A percentile compares a stretch with the other conserved stretches of the same genome.
phyloP scores from a whole-genome alignment of 176 grass and related monocot genomes.

The Bothriochloa decipiens region DNA sequence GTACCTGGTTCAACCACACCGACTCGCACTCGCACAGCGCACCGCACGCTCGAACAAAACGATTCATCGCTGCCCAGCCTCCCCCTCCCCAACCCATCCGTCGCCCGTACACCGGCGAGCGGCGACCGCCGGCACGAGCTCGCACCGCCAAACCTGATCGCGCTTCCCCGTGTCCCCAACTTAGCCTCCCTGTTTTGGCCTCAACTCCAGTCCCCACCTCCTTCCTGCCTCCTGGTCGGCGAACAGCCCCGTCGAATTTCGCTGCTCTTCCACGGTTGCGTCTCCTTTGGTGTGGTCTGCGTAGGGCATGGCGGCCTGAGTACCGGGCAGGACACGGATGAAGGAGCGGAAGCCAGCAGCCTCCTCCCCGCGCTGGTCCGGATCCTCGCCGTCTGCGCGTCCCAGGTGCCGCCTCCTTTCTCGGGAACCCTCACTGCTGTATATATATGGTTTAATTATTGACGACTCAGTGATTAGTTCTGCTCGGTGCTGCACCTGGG shows the following conservation, averaged over 20 bases:
- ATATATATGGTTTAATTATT: neutral
- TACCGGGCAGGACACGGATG: conserved; percentile 43
- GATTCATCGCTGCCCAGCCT: too few relatives aligned
- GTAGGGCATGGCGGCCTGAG: conserved; percentile 36
- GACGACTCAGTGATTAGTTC: neutral
- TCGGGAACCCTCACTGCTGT: neutral
- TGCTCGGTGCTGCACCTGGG: neutral
- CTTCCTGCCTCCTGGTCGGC: neutral
- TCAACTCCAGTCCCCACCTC: neutral
- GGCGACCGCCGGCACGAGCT: neutral
- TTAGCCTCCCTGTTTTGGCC: neutral
- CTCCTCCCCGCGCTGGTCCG: conserved; percentile 34
- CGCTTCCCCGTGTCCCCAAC: neutral
- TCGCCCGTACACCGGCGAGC: too few relatives aligned
- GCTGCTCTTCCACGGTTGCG: neutral
- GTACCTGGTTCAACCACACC: too few relatives aligned
- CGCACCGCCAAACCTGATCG: too few relatives aligned
- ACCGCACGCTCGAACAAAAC: too few relatives aligned
- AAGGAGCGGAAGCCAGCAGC: conserved; percentile 56
- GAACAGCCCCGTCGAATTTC: neutral
- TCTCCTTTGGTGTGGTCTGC: neutral
- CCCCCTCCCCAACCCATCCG: too few relatives aligned
- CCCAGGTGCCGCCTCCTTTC: conserved; percentile 50
- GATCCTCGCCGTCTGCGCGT: conserved; percentile 55
- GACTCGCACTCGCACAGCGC: too few relatives aligned